Evolutionary conservation across 371 early-diverging fungal genomes (phyloP).

Genomic region (Actinomucor elegans): DNA sequence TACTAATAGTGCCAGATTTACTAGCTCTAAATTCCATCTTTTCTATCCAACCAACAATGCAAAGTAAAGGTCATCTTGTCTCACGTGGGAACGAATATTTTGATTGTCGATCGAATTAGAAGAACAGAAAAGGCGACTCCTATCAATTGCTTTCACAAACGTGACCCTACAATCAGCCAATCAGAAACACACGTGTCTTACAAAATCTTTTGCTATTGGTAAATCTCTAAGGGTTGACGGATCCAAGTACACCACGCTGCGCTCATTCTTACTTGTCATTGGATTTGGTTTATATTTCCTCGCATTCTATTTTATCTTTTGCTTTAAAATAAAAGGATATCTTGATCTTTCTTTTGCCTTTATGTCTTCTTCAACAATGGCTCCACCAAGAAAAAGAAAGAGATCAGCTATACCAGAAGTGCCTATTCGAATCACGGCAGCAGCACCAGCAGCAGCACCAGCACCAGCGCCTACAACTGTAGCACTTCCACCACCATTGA

Average conservation of each 20-base stretch:
- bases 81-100: not conserved
- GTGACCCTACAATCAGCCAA: constrained; percentile 12
- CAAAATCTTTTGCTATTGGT: constrained; percentile 8
- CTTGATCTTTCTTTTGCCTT: not conserved
- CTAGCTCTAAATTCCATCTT: no score
- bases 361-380: not conserved
- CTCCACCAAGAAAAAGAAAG: constrained; percentile 6
- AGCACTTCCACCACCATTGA: constrained; percentile 16
- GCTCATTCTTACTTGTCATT: constrained; percentile 5
- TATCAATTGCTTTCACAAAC: not conserved
- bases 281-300: constrained; percentile 4
- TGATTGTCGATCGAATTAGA: not conserved
- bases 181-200: constrained; percentile 19
- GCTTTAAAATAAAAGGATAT: not conserved
- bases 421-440: not conserved
- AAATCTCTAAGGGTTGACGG: not conserved
- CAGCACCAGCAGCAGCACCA: not conserved
- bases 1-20: no score
- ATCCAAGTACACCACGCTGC: constrained; percentile 5
- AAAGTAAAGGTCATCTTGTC: no score
- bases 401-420: not conserved
- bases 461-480: constrained; percentile 3
- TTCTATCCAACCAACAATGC: no score
- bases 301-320: constrained; percentile 1
- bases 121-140: no score